phyloP scores from a whole-genome alignment of 148 eudicot genomes.

The Fagopyrum tataricum region DNA sequence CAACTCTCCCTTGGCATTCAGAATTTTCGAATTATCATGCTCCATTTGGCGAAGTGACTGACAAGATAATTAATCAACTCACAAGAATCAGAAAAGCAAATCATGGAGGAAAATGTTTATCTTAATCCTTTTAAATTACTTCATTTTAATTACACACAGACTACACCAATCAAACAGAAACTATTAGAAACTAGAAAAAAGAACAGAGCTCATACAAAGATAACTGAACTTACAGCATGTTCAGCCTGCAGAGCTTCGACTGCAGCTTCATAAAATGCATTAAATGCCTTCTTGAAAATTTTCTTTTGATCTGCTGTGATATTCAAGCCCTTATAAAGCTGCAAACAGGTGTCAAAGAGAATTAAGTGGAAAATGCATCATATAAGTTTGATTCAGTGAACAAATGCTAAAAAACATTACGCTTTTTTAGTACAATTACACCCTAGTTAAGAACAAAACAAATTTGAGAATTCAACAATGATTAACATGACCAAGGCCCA shows the following conservation, averaged over 20 bases:
- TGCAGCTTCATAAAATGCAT: constrained; percentile 73
- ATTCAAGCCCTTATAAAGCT: constrained; percentile 75
- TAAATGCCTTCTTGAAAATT: constrained; percentile 63
- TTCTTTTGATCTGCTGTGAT: constrained; percentile 81
- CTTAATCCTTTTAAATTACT: not conserved
- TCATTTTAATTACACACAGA: not conserved
- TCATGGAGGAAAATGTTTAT: not conserved
- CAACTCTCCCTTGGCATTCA: constrained; percentile 92
- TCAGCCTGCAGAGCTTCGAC: constrained; percentile 73
- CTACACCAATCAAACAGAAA: not conserved
- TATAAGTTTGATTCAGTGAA: not conserved
- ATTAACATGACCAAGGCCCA: not conserved
- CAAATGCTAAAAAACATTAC: not conserved
- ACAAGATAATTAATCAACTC: constrained; percentile 12
- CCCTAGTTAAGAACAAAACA: not conserved
- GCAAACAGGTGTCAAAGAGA: constrained; percentile 16
- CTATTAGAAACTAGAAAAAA: constrained; percentile 1
- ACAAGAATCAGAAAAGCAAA: not conserved
- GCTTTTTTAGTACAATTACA: not conserved
- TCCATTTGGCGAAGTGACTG: constrained; percentile 97
- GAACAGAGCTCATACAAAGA: constrained; percentile 8
- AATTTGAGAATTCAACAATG: not conserved
- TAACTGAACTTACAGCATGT: constrained; percentile 61
- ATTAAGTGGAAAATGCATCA: constrained; percentile 2
- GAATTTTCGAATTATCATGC: constrained; percentile 83